Conservation (phyloP, 495 filamentous ascomycete species). For the Rhizodiscina lignyota region DNA sequence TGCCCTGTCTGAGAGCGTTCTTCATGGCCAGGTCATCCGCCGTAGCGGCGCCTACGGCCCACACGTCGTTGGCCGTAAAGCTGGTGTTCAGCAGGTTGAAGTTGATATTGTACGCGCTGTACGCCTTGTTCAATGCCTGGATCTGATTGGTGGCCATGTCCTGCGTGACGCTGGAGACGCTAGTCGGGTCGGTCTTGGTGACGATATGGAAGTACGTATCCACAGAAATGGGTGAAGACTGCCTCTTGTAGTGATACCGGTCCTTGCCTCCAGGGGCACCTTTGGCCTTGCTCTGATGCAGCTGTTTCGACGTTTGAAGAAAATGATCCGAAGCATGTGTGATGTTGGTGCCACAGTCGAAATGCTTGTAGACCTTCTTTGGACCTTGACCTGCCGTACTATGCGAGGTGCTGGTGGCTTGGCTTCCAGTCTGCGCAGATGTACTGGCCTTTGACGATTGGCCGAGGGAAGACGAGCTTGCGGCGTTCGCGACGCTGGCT, state of each 20-base stretch:
- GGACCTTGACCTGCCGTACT: too few species aligned
- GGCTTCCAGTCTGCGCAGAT: too few species aligned
- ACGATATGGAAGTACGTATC: slow-evolving; percentile 49
- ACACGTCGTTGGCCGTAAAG: slow-evolving; percentile 39
- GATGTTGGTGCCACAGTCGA: slow-evolving; percentile 21
- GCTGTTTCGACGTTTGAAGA: slow-evolving; percentile 12
- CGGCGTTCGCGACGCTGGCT: slow-evolving; percentile 4
- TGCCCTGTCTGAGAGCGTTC: slow-evolving; percentile 37
- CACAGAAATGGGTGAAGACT: slow-evolving; percentile 25
- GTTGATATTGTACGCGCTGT: slow-evolving; percentile 29
- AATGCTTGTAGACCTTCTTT: slow-evolving; percentile 14
- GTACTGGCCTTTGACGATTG: not conserved
- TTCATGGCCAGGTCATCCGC: slow-evolving; percentile 40
- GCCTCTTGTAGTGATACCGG: not conserved
- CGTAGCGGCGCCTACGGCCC: slow-evolving; percentile 29
- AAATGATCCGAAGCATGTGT: slow-evolving; percentile 12
- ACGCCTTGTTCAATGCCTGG: slow-evolving; percentile 31
- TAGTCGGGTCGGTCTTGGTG: slow-evolving; percentile 24
- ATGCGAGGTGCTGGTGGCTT: too few species aligned
- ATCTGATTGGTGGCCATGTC: slow-evolving; percentile 27
- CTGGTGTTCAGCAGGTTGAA: slow-evolving; percentile 35
- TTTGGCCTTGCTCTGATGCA: slow-evolving; percentile 9
- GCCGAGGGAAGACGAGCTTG: not conserved
- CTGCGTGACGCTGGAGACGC: slow-evolving; percentile 33
- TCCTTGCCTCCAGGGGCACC: slow-evolving; percentile 7